These are phyloP conservation scores for Agaricus sinodeliciosus DNA, from an alignment of 768 basidiomycete species.

Conservation along the genomic window DNA sequence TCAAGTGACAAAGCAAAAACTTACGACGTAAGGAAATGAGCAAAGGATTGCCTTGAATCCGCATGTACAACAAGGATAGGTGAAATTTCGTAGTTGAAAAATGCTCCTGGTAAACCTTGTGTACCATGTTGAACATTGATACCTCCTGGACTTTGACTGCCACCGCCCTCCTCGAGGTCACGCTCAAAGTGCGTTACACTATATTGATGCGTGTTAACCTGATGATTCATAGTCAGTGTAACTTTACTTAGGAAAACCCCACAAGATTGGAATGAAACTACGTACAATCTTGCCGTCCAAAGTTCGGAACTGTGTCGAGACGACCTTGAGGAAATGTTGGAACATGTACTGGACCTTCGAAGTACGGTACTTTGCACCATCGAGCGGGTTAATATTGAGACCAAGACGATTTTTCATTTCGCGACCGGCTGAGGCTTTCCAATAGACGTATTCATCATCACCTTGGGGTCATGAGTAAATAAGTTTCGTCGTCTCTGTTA, in stretches of 20 bases:
- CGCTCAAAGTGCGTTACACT: conserved; percentile 96
- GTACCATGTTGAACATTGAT: conserved; percentile 71
- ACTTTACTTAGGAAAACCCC: background rate
- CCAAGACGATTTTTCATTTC: conserved; percentile 70
- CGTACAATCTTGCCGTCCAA: conserved; percentile 64
- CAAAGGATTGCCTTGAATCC: conserved; percentile 90
- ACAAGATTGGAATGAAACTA: background rate
- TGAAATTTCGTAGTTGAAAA: conserved; percentile 95
- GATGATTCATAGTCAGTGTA: background rate
- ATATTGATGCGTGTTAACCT: conserved; percentile 91
- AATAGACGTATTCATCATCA: conserved; percentile 74
- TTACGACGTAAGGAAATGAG: conserved; percentile 96
- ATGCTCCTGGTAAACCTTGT: conserved; percentile 74
- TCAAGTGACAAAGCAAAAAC: conserved; percentile 23
- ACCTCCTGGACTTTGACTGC: conserved; percentile 53
- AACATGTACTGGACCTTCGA: conserved; percentile 86
- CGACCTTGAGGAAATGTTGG: conserved; percentile 99
- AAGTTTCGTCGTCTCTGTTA: background rate
- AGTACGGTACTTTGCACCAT: conserved; percentile 58
- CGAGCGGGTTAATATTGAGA: conserved; percentile 71
- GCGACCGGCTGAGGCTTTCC: conserved; percentile 53
- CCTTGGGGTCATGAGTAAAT: conserved; percentile 24
- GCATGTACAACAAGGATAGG: conserved; percentile 91
- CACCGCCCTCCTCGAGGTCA: conserved; percentile 61
- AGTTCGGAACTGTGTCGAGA: conserved; percentile 90